phyloP scores from a whole-genome alignment of 1,284 basidiomycete genomes.

The Sporisorium graminicola region DNA sequence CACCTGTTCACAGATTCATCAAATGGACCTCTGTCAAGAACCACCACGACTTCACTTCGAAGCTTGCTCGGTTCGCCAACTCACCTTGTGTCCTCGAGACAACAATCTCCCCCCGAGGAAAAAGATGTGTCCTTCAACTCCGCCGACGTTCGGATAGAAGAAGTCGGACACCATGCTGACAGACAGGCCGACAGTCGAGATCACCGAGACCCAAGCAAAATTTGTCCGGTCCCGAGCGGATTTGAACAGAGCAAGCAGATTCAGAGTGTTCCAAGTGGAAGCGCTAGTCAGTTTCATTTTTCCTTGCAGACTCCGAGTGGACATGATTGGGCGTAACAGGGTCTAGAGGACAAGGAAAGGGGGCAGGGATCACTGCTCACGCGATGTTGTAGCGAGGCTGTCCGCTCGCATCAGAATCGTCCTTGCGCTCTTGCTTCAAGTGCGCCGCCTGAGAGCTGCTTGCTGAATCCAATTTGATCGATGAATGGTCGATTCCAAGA shows the following conservation, averaged over 20 bases:
- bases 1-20: slow-evolving; percentile 74
- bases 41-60: background rate
- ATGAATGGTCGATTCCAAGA: slow-evolving; percentile 25
- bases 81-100: slow-evolving; percentile 85
- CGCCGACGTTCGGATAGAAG: slow-evolving; percentile 93
- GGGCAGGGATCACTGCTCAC: slow-evolving; percentile 35
- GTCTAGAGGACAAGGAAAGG: background rate
- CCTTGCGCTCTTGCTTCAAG: background rate
- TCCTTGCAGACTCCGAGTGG: background rate
- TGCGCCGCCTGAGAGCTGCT: background rate
- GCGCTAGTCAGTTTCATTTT: slow-evolving; percentile 15
- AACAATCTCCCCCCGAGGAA: slow-evolving; percentile 75
- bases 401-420: slow-evolving; percentile 8
- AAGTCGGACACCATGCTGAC: slow-evolving; percentile 94
- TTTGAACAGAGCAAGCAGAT: slow-evolving; percentile 1
- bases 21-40: background rate
- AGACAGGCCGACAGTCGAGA: no score
- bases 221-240: background rate
- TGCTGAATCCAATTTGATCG: background rate
- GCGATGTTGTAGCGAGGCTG: slow-evolving; percentile 48
- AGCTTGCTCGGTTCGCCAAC: slow-evolving; percentile 16
- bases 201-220: background rate
- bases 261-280: background rate
- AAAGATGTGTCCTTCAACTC: slow-evolving; percentile 97
- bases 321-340: background rate